Evolutionary conservation across 805 yeast genomes (phyloP).

Genomic region (Candida germanica): DNA sequence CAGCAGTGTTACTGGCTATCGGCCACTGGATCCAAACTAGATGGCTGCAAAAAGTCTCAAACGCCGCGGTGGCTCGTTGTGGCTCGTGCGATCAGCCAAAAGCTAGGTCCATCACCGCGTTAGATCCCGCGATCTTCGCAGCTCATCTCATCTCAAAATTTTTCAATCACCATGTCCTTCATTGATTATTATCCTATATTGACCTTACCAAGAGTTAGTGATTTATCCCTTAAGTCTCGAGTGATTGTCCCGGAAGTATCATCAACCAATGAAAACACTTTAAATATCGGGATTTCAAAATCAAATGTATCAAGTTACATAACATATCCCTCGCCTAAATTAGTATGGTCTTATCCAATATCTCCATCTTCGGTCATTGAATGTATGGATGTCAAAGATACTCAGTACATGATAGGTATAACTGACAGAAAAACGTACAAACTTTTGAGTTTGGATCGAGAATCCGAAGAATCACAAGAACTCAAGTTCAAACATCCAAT

Average conservation of each 20-base stretch:
- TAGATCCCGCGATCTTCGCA: neutral
- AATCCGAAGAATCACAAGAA: slow-evolving; percentile 9
- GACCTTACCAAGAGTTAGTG: slow-evolving; percentile 33
- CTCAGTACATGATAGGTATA: slow-evolving; percentile 34
- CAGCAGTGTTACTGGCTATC: no score
- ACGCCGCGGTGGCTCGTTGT: no score
- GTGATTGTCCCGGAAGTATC: slow-evolving; percentile 20
- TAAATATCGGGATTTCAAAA: slow-evolving; percentile 54
- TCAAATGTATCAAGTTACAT: slow-evolving; percentile 51
- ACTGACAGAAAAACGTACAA: slow-evolving; percentile 33
- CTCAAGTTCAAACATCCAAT: slow-evolving; percentile 6
- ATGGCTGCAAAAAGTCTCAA: no score
- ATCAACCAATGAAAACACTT: slow-evolving; percentile 23
- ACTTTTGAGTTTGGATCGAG: slow-evolving; percentile 21
- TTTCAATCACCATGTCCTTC: slow-evolving; percentile 12
- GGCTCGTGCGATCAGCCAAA: no score
- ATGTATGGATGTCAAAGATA: slow-evolving; percentile 31
- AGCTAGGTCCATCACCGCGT: neutral
- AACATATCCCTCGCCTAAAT: slow-evolving; percentile 54
- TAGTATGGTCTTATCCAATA: slow-evolving; percentile 53
- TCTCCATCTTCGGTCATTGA: slow-evolving; percentile 46
- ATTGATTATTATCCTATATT: slow-evolving; percentile 30
- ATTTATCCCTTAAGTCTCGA: slow-evolving; percentile 21
- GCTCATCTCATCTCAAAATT: slow-evolving; percentile 9
- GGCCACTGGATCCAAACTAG: no score